These are phyloP conservation scores for Crithidia expoeki DNA, from an alignment of 208 protist species.

Conservation along the genomic window DNA sequence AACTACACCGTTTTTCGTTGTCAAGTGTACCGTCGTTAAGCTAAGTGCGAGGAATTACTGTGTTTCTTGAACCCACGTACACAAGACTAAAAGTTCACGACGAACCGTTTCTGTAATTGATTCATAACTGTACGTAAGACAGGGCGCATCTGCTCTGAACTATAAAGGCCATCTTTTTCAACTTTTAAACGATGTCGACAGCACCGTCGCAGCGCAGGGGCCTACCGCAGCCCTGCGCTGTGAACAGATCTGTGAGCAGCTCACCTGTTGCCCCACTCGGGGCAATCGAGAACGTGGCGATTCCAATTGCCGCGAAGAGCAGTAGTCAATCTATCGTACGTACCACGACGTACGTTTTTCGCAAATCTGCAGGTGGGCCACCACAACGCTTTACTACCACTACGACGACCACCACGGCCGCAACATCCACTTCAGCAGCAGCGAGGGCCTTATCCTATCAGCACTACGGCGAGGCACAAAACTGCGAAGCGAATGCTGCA, in stretches of 20 bases:
- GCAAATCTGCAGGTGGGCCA: neutral
- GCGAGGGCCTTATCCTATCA: neutral
- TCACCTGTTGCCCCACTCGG: neutral
- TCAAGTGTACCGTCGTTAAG: too few relatives aligned
- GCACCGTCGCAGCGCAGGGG: constrained; percentile 3
- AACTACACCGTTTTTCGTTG: too few relatives aligned
- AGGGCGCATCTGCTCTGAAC: too few relatives aligned
- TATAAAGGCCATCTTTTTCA: neutral
- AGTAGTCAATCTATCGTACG: neutral
- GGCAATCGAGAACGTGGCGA: neutral
- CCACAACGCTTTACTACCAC: neutral
- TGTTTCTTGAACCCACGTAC: too few relatives aligned
- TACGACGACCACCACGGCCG: neutral
- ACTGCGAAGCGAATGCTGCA: neutral
- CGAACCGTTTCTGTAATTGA: too few relatives aligned
- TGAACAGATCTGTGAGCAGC: neutral
- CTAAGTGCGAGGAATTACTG: too few relatives aligned
- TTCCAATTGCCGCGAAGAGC: neutral
- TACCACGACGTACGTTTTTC: constrained; percentile 1
- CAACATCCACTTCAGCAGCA: neutral
- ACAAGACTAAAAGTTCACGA: too few relatives aligned
- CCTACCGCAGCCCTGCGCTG: constrained; percentile 2
- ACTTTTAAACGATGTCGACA: too few relatives aligned
- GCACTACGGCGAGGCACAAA: neutral
- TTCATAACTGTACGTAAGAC: too few relatives aligned